A percentile compares a stretch with the other conserved stretches of the same genome.
phyloP scores from a whole-genome alignment of 176 grass and related monocot genomes.

The Saccharum spontaneum region DNA sequence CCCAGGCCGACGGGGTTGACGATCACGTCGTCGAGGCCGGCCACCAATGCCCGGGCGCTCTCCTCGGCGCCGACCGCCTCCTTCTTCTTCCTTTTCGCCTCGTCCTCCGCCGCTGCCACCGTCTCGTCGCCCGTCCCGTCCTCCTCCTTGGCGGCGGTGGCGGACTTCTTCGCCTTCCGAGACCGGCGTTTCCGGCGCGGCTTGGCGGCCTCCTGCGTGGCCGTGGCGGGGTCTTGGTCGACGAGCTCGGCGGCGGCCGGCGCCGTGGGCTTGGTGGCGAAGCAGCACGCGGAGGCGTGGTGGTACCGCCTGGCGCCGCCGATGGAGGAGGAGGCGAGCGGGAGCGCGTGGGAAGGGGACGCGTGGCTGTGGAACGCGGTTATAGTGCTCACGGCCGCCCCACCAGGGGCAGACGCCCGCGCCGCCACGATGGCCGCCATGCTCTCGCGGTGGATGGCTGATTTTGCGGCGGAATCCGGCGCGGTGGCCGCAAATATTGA shows the following conservation, averaged over 20 bases:
- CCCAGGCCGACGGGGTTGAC: constrained; percentile 91
- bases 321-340: neutral
- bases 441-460: neutral
- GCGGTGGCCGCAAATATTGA: constrained; percentile 1
- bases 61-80: constrained; percentile 34
- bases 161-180: constrained; percentile 36
- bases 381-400: constrained; percentile 39
- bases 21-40: constrained; percentile 68
- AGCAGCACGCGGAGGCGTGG: constrained; percentile 39
- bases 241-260: constrained; percentile 35
- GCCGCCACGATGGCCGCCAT: constrained; percentile 42
- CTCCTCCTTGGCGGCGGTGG: constrained; percentile 11
- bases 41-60: constrained; percentile 24
- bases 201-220: constrained; percentile 13
- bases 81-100: constrained; percentile 20
- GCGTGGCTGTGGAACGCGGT: constrained; percentile 41
- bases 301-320: constrained; percentile 26
- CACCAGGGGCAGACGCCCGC: constrained; percentile 16
- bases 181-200: constrained; percentile 30
- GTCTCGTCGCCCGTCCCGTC: neutral
- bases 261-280: constrained; percentile 44
- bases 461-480: neutral
- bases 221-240: neutral
- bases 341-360: constrained; percentile 30
- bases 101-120: neutral